phyloP scores from a whole-genome alignment of 23 red algal genomes.

The Rhodosorus marinus region DNA sequence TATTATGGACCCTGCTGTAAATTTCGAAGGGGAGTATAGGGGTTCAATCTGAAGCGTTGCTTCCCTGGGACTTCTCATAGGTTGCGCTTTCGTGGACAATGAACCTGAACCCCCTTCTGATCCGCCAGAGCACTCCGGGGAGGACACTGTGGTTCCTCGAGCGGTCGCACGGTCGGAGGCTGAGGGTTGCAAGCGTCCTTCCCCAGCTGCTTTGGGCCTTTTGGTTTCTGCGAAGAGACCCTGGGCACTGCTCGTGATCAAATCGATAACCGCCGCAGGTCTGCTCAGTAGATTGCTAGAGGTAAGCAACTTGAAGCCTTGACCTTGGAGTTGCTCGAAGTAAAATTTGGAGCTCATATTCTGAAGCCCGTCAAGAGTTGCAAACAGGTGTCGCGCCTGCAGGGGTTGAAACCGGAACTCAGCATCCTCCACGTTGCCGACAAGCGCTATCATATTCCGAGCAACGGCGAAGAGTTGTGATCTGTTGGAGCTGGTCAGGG shows the following conservation, averaged over 20 bases:
- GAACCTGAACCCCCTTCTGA: too few relatives aligned
- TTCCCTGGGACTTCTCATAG: too few relatives aligned
- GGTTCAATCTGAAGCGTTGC: too few relatives aligned
- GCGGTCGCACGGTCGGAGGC: too few relatives aligned
- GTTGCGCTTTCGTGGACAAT: too few relatives aligned
- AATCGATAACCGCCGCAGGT: constrained; percentile 68
- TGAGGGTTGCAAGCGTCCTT: too few relatives aligned
- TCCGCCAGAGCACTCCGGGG: too few relatives aligned
- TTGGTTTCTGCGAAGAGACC: constrained; percentile 66
- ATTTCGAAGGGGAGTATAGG: too few relatives aligned
- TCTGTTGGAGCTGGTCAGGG: constrained; percentile 2
- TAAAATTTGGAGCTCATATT: constrained; percentile 53
- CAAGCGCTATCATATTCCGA: constrained; percentile 10
- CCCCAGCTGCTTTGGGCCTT: constrained; percentile 42
- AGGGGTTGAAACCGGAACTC: constrained; percentile 45
- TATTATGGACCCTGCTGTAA: too few relatives aligned
- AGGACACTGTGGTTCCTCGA: too few relatives aligned
- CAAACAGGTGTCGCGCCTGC: constrained; percentile 49
- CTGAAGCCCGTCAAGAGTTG: constrained; percentile 49
- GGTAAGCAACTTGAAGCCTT: constrained; percentile 52
- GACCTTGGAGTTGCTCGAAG: constrained; percentile 31
- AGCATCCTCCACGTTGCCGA: constrained; percentile 81
- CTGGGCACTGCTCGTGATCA: constrained; percentile 36
- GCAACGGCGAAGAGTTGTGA: constrained; percentile 4
- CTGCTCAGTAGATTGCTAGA: constrained; percentile 73